phyloP scores from a whole-genome alignment of 805 yeast genomes.

The Yamadazyma endophytica region DNA sequence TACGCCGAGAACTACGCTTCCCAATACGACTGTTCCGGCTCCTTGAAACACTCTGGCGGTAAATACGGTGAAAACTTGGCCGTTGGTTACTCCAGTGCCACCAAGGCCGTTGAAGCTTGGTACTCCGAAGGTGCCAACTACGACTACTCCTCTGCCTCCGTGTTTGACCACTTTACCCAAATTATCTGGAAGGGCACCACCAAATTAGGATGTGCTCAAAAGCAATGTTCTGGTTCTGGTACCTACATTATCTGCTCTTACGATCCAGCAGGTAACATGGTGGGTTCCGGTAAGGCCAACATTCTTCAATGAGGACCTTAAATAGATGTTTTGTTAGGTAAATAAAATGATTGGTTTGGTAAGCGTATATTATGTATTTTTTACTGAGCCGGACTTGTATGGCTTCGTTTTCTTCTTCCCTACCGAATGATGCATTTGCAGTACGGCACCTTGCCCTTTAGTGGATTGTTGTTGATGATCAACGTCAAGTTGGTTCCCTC shows the following conservation, averaged over 20 bases:
- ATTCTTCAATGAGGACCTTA: slow-evolving; percentile 5
- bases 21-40: slow-evolving; percentile 45
- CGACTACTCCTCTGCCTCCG: slow-evolving; percentile 27
- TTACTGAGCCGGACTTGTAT: too few relatives aligned
- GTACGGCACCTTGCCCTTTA: too few relatives aligned
- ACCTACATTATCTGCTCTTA: slow-evolving; percentile 73
- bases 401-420: too few relatives aligned
- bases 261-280: slow-evolving; percentile 66
- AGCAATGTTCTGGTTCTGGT: slow-evolving; percentile 49
- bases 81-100: slow-evolving; percentile 29
- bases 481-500: too few relatives aligned
- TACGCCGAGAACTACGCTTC: slow-evolving; percentile 49
- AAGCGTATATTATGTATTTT: not conserved
- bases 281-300: slow-evolving; percentile 34
- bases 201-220: slow-evolving; percentile 68
- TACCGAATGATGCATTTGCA: too few relatives aligned
- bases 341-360: not conserved
- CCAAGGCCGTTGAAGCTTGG: slow-evolving; percentile 36
- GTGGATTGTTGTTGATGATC: too few relatives aligned
- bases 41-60: slow-evolving; percentile 35
- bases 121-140: slow-evolving; percentile 33
- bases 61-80: slow-evolving; percentile 39
- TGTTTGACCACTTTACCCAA: slow-evolving; percentile 69
- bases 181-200: slow-evolving; percentile 66
- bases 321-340: not conserved